Evolutionary conservation across 805 yeast species (phyloP).

Genomic region (Metschnikowia corniflorae): DNA sequence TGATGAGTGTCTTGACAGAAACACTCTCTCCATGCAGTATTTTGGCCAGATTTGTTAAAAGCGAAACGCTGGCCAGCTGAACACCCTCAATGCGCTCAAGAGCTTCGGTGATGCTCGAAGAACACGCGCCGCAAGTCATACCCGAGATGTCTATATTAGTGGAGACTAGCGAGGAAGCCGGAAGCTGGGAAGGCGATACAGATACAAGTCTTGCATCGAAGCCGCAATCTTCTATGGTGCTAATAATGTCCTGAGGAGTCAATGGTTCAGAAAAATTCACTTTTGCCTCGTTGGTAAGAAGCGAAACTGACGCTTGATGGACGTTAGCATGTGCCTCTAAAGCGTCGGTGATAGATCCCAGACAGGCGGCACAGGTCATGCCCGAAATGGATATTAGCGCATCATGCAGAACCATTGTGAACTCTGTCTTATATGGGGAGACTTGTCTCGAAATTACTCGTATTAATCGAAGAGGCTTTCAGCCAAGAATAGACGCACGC

Average conservation of each 20-base stretch:
- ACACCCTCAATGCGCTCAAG: constrained; percentile 13
- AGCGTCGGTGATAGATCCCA: constrained; percentile 23
- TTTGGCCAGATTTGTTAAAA: constrained; percentile 16
- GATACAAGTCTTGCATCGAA: constrained; percentile 15
- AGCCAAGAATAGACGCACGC: too few species aligned
- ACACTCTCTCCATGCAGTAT: constrained; percentile 7
- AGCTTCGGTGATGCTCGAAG: constrained; percentile 17
- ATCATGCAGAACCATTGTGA: constrained; percentile 6
- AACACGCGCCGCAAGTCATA: constrained; percentile 21
- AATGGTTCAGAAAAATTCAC: constrained; percentile 9
- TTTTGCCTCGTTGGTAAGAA: constrained; percentile 28
- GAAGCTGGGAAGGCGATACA: background rate
- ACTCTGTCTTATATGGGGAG: too few species aligned
- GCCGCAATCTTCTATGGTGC: constrained; percentile 16
- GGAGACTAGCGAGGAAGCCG: background rate
- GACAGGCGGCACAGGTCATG: constrained; percentile 29
- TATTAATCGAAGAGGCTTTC: too few species aligned
- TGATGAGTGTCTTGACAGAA: constrained; percentile 4
- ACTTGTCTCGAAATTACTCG: too few species aligned
- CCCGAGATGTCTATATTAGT: constrained; percentile 10
- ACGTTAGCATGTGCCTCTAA: constrained; percentile 17
- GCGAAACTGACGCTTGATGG: constrained; percentile 19
- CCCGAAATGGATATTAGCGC: constrained; percentile 17
- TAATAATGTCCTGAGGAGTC: constrained; percentile 5
- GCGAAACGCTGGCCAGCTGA: constrained; percentile 13